A percentile compares a stretch with the other conserved stretches of the same genome.
Evolutionary conservation across 192 early-diverging fungal genomes (phyloP).

Genomic region (Backusella luteola): DNA sequence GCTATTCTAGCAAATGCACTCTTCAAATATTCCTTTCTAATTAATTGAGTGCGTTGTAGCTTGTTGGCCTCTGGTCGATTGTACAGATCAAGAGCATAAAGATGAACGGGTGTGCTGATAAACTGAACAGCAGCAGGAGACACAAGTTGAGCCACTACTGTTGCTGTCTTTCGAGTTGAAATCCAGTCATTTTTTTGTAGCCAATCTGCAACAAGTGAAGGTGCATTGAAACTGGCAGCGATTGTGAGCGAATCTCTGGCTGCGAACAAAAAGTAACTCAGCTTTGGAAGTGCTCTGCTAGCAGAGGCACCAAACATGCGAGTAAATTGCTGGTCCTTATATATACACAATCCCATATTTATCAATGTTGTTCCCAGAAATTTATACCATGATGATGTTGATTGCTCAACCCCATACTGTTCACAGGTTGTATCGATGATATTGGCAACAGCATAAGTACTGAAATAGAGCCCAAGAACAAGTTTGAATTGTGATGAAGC

Average conservation of each 20-base stretch:
- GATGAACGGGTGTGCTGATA: constrained; percentile 40
- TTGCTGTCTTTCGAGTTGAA: background rate
- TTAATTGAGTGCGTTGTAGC: constrained; percentile 13
- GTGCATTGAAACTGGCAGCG: constrained; percentile 44
- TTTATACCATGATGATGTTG: constrained; percentile 27
- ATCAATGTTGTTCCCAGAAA: constrained; percentile 38
- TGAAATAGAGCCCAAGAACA: constrained; percentile 36
- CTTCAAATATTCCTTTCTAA: constrained; percentile 37
- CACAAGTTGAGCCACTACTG: constrained; percentile 27
- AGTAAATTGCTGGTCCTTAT: constrained; percentile 47
- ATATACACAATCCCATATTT: constrained; percentile 44
- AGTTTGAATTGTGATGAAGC: constrained; percentile 29
- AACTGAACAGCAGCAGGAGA: constrained; percentile 43
- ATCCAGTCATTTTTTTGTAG: constrained; percentile 6
- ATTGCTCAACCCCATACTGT: constrained; percentile 6
- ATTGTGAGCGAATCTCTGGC: constrained; percentile 43
- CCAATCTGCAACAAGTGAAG: constrained; percentile 14
- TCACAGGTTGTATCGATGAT: constrained; percentile 40
- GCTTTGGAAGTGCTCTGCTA: constrained; percentile 26
- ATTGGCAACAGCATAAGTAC: constrained; percentile 43
- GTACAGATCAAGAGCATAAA: constrained; percentile 46
- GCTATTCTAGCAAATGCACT: constrained; percentile 41
- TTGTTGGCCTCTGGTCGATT: constrained; percentile 23
- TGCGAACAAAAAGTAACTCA: constrained; percentile 41
- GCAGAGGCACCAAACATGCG: constrained; percentile 42